Evolutionary conservation across 1,284 basidiomycete species (phyloP), one percentile per base, ranked within the genome.

Genomic region (Vanrija sp.): DNA sequence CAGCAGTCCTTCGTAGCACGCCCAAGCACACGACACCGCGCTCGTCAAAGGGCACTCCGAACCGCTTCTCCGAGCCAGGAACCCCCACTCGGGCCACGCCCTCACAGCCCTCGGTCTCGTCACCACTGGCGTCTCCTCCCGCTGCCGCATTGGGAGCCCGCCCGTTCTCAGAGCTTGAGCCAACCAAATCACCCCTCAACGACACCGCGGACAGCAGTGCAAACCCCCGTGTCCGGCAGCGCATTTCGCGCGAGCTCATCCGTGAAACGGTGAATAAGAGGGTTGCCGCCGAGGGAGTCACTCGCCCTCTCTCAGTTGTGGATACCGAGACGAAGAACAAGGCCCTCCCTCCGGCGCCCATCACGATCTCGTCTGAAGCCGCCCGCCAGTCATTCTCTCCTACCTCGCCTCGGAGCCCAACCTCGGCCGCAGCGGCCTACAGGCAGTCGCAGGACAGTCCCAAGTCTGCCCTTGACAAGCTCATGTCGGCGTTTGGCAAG

Each of bases 181-280:
- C 34, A 34, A 15, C 34, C 34, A 34, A 34, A 12, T 34, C 34
- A 5, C 34, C 34, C 34, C 9, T 34, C 43, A 55, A 47, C 25
- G 51, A 52, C 38, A 28, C 29, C 12, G 51, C 52, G 12, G 42
- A 38, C 10, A 58, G 53, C 52, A 62, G 45, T n/a, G n/a, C 38
- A 3, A 67, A 59, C 12, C 66, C 69, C 4, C 57, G 63, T 16
- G 67, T 77, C n/a, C 62, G 75, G 28, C 74, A 75, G 58, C 61
- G 75, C 25, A 76, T 77, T 56, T 75, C 73, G 7, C 66, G 74
- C 16, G 75, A 77, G 49, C 65, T 70, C 60, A 75, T 77, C 46
- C 62, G 72, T 5, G 71, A 75, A 50, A 72, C 67, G 14, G 68
- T 77, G 42, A 67, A 72, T 49, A 67, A 72, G 55, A 65, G 72